Evolutionary conservation across 768 basidiomycete species (phyloP), one percentile per base, ranked within the genome.

Genomic region (Podaxis carcinomalis): DNA sequence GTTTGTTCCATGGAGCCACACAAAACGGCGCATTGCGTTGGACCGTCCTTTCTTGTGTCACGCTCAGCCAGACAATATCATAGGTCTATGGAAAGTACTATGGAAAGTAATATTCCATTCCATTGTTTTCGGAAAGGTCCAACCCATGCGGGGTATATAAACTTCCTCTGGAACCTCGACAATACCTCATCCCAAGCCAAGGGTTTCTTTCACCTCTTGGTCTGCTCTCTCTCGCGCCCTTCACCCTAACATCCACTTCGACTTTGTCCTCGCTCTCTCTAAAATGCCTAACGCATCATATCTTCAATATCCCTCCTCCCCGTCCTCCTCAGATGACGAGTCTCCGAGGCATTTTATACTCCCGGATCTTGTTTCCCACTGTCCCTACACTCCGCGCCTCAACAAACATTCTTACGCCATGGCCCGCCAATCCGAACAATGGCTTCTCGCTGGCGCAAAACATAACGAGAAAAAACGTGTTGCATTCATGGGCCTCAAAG

Each of bases 401-500:
- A 77, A 83, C 64, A 68, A 68, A 27, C 58, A 80, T 47, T 79
- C 80, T 25, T 77, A 81, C 62, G 70, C 69, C 1, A 65, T 80
- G 27, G 81, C 81, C 3, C 68, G 72, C 47, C 69, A 79, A 62
- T 82, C 82, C 5, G 78, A 81, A 9, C 64, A 73, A 36, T 84
- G 83, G 83, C 73, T 83, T 13, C 78, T 80, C 68, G 66, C 64
- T 10, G 71, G 77, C 66, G 77, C 79, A 32, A 73, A 76, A 51
- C 71, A 82, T 63, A 76, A 72, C 56, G 60, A 70, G 25, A 78
- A 78, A 59, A 76, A 76, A 57, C 73, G 77, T 44, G 66, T 67
- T 16, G 78, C 77, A 51, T 80, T 89, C 59, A 78, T 78, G 67
- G 84, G 82, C 32, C 76, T 88, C 57, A 83, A 87, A 64, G 84